A percentile compares a stretch with the other conserved stretches of the same genome.
Evolutionary conservation across 1,284 basidiomycete species (phyloP).

Genomic region (Puccinia horiana): DNA sequence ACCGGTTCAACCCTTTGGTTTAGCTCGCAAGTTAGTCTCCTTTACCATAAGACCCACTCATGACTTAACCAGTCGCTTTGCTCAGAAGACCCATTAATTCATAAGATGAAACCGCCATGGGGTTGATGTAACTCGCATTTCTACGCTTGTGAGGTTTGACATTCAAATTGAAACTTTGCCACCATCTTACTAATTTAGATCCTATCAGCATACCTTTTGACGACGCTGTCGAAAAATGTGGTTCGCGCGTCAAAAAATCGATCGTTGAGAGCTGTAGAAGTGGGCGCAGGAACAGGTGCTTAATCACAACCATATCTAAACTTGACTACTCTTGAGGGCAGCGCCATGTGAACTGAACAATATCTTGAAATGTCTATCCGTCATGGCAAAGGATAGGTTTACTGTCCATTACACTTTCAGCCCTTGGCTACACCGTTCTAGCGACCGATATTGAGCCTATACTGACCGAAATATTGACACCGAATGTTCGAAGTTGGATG

Average conservation of each 20-base stretch:
- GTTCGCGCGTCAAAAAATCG: constrained; percentile 51
- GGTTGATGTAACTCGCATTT: neutral
- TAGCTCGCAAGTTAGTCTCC: constrained; percentile 65
- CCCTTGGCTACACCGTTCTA: constrained; percentile 73
- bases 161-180: neutral
- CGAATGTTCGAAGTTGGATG: constrained; percentile 67
- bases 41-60: no score
- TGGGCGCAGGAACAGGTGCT: constrained; percentile 76
- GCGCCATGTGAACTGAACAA: constrained; percentile 49
- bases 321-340: constrained; percentile 32
- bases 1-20: constrained; percentile 89
- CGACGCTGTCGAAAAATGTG: constrained; percentile 50
- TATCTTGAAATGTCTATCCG: constrained; percentile 57
- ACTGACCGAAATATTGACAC: constrained; percentile 67
- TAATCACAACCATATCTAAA: no score
- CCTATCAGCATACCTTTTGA: constrained; percentile 52
- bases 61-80: no score
- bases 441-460: constrained; percentile 76
- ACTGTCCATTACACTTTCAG: constrained; percentile 66
- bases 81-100: no score
- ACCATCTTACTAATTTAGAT: constrained; percentile 50
- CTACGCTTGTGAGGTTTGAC: neutral
- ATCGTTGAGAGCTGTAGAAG: constrained; percentile 66
- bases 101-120: constrained; percentile 42
- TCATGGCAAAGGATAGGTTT: constrained; percentile 52